Evolutionary conservation across 305 asterid species (phyloP).

Genomic region (Coffea humblotiana): DNA sequence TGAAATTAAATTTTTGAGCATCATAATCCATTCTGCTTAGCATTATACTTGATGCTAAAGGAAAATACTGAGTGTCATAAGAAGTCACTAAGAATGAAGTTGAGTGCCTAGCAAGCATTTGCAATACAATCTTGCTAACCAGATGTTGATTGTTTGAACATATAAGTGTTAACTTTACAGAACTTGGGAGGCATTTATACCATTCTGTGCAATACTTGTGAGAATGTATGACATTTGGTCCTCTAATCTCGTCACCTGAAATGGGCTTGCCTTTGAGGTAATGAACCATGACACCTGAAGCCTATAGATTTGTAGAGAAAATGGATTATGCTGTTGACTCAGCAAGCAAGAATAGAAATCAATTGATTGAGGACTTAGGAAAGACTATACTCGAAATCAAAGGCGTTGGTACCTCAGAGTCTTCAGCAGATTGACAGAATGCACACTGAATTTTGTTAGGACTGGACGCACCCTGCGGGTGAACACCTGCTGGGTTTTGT

Average conservation of each 20-base stretch:
- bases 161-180: not conserved
- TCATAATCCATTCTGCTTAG: slow-evolving; percentile 1
- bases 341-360: not conserved
- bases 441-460: slow-evolving; percentile 45
- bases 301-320: slow-evolving; percentile 39
- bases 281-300: slow-evolving; percentile 74
- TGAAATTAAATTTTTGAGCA: not conserved
- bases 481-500: slow-evolving; percentile 26
- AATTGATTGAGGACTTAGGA: not conserved
- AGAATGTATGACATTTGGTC: slow-evolving; percentile 46
- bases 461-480: slow-evolving; percentile 34
- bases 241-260: slow-evolving; percentile 33
- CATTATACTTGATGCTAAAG: not conserved
- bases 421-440: slow-evolving; percentile 74
- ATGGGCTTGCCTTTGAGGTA: slow-evolving; percentile 65
- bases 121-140: not conserved
- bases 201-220: slow-evolving; percentile 88
- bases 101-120: not conserved
- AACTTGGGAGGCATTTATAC: slow-evolving; percentile 36
- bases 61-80: not conserved
- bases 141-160: not conserved
- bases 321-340: not conserved
- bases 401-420: slow-evolving; percentile 57
- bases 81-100: not conserved
- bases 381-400: not conserved